phyloP scores from a whole-genome alignment of 1,284 basidiomycete species.

The Volvariella surrecta region DNA sequence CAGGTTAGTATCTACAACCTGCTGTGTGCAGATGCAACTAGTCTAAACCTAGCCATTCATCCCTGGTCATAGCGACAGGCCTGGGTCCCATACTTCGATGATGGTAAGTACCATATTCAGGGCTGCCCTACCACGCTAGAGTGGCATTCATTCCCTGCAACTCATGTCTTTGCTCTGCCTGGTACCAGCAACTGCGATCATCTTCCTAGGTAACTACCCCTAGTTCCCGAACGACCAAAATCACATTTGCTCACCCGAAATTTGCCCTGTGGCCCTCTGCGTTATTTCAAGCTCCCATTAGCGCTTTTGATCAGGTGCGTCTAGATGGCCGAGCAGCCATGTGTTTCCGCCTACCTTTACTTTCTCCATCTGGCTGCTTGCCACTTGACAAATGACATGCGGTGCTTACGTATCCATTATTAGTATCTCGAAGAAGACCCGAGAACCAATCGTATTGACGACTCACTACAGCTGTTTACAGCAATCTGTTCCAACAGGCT shows the following conservation, averaged over 20 bases:
- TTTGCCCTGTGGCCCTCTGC: not conserved
- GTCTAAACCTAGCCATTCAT: constrained; percentile 58
- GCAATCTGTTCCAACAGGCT: constrained; percentile 73
- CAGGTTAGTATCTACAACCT: constrained; percentile 17
- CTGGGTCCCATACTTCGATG: constrained; percentile 78
- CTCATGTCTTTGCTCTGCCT: not conserved
- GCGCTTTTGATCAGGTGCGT: constrained; percentile 74
- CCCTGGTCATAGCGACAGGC: constrained; percentile 74
- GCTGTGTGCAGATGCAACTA: not conserved
- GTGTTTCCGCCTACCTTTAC: too few relatives aligned
- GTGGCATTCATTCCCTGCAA: too few relatives aligned
- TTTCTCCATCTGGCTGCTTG: too few relatives aligned
- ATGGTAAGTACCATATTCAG: constrained; percentile 41
- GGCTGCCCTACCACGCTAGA: too few relatives aligned
- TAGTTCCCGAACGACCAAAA: too few relatives aligned
- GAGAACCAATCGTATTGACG: constrained; percentile 73
- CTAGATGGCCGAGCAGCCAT: constrained; percentile 1
- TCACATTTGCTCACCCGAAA: not conserved
- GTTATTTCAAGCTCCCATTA: constrained; percentile 51
- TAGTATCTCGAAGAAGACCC: constrained; percentile 81
- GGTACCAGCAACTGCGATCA: constrained; percentile 64
- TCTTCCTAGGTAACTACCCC: constrained; percentile 42
- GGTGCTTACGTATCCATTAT: too few relatives aligned
- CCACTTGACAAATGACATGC: too few relatives aligned
- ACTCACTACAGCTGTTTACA: constrained; percentile 76